phyloP scores from a whole-genome alignment of 2,329 filamentous ascomycete genomes.

The Colletotrichum sublineola region DNA sequence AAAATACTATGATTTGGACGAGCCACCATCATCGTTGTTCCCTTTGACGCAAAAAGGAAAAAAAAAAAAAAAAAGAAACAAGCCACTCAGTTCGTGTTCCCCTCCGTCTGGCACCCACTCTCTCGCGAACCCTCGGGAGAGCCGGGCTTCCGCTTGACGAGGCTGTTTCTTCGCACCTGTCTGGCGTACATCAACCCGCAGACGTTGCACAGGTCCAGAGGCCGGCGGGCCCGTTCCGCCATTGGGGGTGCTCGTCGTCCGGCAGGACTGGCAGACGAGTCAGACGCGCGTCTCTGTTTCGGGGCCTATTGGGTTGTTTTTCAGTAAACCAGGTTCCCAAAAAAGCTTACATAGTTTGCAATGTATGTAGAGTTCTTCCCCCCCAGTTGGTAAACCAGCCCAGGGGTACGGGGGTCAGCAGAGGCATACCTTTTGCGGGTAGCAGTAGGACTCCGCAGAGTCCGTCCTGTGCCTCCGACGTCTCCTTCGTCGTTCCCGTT shows the following conservation, averaged over 20 bases:
- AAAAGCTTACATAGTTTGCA: too few relatives aligned
- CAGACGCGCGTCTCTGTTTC: not conserved
- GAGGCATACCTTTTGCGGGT: not conserved
- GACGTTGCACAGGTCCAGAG: constrained; percentile 10
- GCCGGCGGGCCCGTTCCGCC: constrained; percentile 4
- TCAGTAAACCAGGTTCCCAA: not conserved
- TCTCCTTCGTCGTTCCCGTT: not conserved
- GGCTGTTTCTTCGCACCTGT: not conserved
- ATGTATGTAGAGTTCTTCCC: too few relatives aligned
- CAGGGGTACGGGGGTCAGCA: too few relatives aligned
- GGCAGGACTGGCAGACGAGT: not conserved
- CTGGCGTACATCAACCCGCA: constrained; percentile 1
- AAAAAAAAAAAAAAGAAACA: too few relatives aligned
- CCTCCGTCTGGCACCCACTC: not conserved
- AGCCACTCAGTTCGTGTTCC: not conserved
- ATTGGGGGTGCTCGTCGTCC: not conserved
- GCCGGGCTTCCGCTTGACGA: not conserved
- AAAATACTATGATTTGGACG: too few relatives aligned
- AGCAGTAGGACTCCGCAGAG: not conserved
- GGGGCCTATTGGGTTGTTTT: not conserved
- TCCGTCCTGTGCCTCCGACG: not conserved
- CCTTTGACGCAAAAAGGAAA: not conserved
- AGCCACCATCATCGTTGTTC: not conserved
- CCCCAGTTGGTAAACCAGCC: too few relatives aligned
- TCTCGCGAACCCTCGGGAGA: not conserved